A percentile compares a stretch with the other conserved stretches of the same genome.
These are phyloP conservation scores for Calcarisporium arbuscula DNA, from an alignment of 2,329 filamentous ascomycete species.

Conservation along the genomic window DNA sequence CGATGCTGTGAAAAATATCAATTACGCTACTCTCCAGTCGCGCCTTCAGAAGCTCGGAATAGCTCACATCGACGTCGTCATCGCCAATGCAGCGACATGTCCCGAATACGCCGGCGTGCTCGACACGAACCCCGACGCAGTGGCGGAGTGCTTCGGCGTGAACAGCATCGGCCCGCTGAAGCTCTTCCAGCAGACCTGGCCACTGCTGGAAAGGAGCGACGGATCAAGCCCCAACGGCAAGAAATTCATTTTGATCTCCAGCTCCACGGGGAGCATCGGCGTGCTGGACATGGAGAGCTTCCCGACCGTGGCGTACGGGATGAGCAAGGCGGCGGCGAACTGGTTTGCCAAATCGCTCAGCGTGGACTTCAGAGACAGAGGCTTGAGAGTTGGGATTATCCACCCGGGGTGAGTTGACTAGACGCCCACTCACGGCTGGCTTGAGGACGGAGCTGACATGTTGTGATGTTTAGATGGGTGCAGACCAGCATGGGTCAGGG, in stretches of 20 bases:
- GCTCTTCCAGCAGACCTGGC: slow-evolving; percentile 37
- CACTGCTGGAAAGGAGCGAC: slow-evolving; percentile 24
- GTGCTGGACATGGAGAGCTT: slow-evolving; percentile 16
- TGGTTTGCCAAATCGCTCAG: slow-evolving; percentile 25
- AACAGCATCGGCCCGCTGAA: slow-evolving; percentile 29
- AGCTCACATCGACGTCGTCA: slow-evolving; percentile 39
- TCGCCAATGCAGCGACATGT: slow-evolving; percentile 41
- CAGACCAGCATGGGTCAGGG: slow-evolving; percentile 10
- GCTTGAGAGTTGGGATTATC: slow-evolving; percentile 24
- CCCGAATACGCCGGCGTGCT: slow-evolving; percentile 3
- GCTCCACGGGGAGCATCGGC: slow-evolving; percentile 10
- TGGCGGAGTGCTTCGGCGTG: slow-evolving; percentile 8
- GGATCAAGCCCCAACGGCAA: background rate
- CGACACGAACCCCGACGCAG: slow-evolving; percentile 3
- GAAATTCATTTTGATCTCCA: slow-evolving; percentile 12
- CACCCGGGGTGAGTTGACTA: slow-evolving; percentile 21
- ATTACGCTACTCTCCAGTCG: slow-evolving; percentile 18
- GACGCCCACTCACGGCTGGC: background rate
- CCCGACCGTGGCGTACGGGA: slow-evolving; percentile 33
- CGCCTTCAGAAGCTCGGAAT: slow-evolving; percentile 20
- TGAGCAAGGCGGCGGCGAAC: slow-evolving; percentile 31
- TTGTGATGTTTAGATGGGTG: slow-evolving; percentile 9
- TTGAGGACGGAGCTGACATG: background rate
- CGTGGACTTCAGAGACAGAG: slow-evolving; percentile 21
- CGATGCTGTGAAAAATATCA: slow-evolving; percentile 24